phyloP scores from a whole-genome alignment of 352 stramenopile genomes.

The Phytophthora sp. region DNA sequence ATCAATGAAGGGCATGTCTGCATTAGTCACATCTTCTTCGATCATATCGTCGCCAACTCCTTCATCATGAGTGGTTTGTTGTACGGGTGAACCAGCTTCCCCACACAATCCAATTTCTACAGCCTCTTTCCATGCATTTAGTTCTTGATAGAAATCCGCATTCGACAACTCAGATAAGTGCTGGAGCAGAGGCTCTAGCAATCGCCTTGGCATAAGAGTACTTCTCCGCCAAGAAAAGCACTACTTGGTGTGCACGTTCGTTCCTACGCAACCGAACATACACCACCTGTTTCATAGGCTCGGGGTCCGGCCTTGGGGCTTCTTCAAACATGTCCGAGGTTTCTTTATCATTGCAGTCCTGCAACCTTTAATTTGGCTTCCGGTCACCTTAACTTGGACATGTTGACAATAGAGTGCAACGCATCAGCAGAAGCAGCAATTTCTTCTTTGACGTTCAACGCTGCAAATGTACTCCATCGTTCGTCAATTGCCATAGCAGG shows the following conservation, averaged over 20 bases:
- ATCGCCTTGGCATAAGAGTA: conserved; percentile 12
- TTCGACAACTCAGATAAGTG: too few species aligned
- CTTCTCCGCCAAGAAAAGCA: conserved; percentile 10
- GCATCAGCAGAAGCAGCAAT: not conserved
- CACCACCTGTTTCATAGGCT: conserved; percentile 7
- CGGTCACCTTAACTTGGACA: conserved; percentile 14
- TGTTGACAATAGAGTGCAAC: conserved; percentile 7
- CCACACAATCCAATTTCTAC: too few species aligned
- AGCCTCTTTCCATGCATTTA: too few species aligned
- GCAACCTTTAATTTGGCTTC: conserved; percentile 9
- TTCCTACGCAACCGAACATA: conserved; percentile 10
- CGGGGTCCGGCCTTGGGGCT: not conserved
- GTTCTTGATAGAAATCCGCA: too few species aligned
- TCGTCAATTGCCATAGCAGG: conserved; percentile 1
- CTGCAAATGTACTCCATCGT: conserved; percentile 6
- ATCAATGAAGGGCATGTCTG: too few species aligned
- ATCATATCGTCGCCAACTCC: too few species aligned
- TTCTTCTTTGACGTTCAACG: conserved; percentile 5
- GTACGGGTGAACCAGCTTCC: too few species aligned
- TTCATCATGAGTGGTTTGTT: too few species aligned
- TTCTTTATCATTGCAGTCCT: not conserved
- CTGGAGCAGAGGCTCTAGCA: too few species aligned
- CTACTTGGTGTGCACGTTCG: conserved; percentile 13
- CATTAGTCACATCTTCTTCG: too few species aligned
- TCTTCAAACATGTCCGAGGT: not conserved